A percentile compares a stretch with the other conserved stretches of the same genome.
phyloP scores from a whole-genome alignment of 495 filamentous ascomycete genomes.

The Penicillium psychrofluorescens region DNA sequence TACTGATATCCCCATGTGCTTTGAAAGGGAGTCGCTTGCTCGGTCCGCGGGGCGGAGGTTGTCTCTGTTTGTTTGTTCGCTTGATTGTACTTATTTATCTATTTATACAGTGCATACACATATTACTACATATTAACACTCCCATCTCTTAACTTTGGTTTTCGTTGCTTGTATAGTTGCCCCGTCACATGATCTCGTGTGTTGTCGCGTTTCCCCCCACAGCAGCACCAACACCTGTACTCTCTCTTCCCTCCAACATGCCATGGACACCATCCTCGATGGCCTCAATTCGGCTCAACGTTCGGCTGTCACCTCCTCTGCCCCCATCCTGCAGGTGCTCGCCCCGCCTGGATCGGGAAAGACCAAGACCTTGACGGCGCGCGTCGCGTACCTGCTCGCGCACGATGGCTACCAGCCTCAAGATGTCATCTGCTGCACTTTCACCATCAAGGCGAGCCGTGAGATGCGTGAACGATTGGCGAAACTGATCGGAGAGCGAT shows the following conservation, averaged over 20 bases:
- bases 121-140: too few relatives aligned
- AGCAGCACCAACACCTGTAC: neutral
- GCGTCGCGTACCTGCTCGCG: slow-evolving; percentile 90
- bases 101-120: too few relatives aligned
- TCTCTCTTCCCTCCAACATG: slow-evolving; percentile 1
- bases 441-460: slow-evolving; percentile 91
- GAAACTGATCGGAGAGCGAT: slow-evolving; percentile 65
- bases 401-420: slow-evolving; percentile 70
- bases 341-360: slow-evolving; percentile 87
- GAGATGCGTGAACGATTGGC: slow-evolving; percentile 92
- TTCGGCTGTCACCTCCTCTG: slow-evolving; percentile 73
- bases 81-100: too few relatives aligned
- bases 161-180: neutral
- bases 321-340: slow-evolving; percentile 80
- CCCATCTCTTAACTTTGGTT: neutral
- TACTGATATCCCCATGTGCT: too few relatives aligned
- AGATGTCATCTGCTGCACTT: slow-evolving; percentile 95
- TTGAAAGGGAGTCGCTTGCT: too few relatives aligned
- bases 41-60: too few relatives aligned
- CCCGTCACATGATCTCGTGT: slow-evolving; percentile 26
- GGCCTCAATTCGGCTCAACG: slow-evolving; percentile 80
- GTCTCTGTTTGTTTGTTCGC: too few relatives aligned
- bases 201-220: slow-evolving; percentile 10
- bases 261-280: slow-evolving; percentile 51
- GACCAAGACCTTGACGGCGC: slow-evolving; percentile 91